Evolutionary conservation across 1,139 yeast species (phyloP).

Genomic region (Zhuliangozyma blackwelliae): DNA sequence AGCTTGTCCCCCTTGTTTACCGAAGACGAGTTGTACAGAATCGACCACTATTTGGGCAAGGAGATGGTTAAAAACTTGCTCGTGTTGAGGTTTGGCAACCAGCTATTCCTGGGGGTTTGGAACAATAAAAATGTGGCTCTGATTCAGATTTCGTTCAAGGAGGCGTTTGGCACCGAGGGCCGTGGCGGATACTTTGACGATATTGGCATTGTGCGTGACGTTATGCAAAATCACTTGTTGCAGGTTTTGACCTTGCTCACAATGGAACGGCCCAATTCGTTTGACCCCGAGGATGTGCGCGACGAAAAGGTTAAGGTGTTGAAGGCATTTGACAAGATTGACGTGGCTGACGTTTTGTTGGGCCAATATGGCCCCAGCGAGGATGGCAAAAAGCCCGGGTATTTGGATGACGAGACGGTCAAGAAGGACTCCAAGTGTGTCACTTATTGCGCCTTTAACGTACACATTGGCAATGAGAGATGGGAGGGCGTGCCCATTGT

Average conservation of each 20-base stretch:
- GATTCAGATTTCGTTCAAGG: conserved; percentile 89
- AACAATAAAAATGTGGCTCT: conserved; percentile 70
- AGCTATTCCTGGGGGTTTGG: conserved; percentile 82
- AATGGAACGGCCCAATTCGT: conserved; percentile 92
- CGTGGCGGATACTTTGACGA: conserved; percentile 97
- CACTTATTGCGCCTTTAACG: conserved; percentile 83
- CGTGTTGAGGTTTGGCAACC: conserved; percentile 86
- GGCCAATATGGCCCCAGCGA: conserved; percentile 86
- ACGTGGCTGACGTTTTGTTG: conserved; percentile 61
- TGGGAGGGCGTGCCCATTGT: conserved; percentile 99
- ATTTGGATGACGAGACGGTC: conserved; percentile 92
- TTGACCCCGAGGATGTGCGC: conserved; percentile 88
- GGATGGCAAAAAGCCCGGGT: conserved; percentile 88
- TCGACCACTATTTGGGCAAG: conserved; percentile 95
- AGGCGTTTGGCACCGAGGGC: conserved; percentile 97
- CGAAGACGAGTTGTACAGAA: conserved; percentile 90
- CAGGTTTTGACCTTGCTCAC: conserved; percentile 89
- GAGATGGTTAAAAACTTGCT: conserved; percentile 95
- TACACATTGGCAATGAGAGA: conserved; percentile 82
- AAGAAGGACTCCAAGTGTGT: conserved; percentile 76
- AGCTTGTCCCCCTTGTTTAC: conserved; percentile 79
- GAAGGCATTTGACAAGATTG: conserved; percentile 71
- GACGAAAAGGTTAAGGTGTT: conserved; percentile 94
- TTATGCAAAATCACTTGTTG: conserved; percentile 94
- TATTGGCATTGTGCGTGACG: conserved; percentile 95